phyloP scores from a whole-genome alignment of 768 basidiomycete genomes.

The Suillus plorans region DNA sequence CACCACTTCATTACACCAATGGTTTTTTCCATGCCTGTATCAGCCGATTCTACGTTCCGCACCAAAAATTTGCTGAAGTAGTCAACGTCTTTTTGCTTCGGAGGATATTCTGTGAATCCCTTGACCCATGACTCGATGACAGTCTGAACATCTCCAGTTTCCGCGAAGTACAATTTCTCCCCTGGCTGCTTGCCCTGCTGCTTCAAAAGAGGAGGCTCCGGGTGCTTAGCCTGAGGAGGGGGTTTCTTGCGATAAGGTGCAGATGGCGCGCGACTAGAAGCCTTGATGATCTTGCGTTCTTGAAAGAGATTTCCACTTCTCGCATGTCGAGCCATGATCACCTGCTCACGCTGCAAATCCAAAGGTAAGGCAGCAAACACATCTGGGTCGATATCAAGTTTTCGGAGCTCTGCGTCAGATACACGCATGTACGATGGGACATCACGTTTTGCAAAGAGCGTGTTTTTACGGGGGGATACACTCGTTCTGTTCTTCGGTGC shows the following conservation, averaged over 20 bases:
- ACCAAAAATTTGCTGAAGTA: slow-evolving; percentile 74
- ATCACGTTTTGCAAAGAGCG: slow-evolving; percentile 37
- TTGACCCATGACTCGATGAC: slow-evolving; percentile 79
- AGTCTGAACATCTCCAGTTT: slow-evolving; percentile 69
- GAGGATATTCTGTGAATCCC: slow-evolving; percentile 56
- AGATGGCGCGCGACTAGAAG: slow-evolving; percentile 30
- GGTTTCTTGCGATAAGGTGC: slow-evolving; percentile 47
- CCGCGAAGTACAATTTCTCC: slow-evolving; percentile 57
- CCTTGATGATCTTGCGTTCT: slow-evolving; percentile 55
- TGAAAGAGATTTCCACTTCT: slow-evolving; percentile 37
- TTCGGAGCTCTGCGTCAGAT: slow-evolving; percentile 54
- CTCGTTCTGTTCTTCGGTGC: slow-evolving; percentile 51
- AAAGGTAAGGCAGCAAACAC: slow-evolving; percentile 66
- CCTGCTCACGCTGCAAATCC: slow-evolving; percentile 71
- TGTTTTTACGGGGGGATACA: slow-evolving; percentile 38
- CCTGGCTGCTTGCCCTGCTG: slow-evolving; percentile 51
- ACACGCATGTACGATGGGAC: slow-evolving; percentile 42
- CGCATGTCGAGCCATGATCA: slow-evolving; percentile 56
- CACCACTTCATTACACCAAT: slow-evolving; percentile 80
- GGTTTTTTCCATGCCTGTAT: slow-evolving; percentile 69
- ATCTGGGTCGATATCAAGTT: slow-evolving; percentile 71
- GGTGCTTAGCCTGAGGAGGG: slow-evolving; percentile 54
- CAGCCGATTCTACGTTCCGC: slow-evolving; percentile 63
- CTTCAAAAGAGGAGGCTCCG: slow-evolving; percentile 51
- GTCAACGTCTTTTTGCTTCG: slow-evolving; percentile 71